Conservation (phyloP, 192 early-diverging fungal species). For the Entophlyctis luteolus region DNA sequence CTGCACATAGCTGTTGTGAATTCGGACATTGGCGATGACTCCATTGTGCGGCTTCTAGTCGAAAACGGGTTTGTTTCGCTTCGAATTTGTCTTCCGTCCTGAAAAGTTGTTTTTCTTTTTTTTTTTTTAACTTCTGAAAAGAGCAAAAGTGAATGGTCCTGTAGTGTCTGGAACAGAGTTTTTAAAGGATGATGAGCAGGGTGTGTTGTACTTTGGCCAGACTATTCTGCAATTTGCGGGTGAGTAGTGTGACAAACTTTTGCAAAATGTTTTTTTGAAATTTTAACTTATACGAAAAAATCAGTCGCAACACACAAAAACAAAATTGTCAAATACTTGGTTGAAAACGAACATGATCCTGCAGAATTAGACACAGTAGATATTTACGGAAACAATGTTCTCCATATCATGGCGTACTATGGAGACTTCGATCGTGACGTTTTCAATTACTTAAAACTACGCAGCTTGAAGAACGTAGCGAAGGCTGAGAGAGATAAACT, state of each 20-base stretch:
- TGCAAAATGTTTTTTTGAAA: too few relatives aligned
- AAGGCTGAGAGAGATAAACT: not conserved
- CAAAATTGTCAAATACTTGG: conserved; percentile 23
- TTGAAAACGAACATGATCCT: conserved; percentile 21
- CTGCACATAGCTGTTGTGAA: conserved; percentile 16
- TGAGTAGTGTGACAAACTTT: too few relatives aligned
- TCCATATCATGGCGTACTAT: conserved; percentile 30
- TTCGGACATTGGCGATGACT: not conserved
- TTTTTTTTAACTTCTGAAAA: too few relatives aligned
- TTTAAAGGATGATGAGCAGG: conserved; percentile 9
- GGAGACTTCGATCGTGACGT: conserved; percentile 17
- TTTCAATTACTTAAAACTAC: not conserved
- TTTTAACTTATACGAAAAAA: too few relatives aligned
- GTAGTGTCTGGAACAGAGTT: conserved; percentile 15
- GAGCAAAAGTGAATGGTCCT: conserved; percentile 21
- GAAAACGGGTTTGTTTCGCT: conserved; percentile 2
- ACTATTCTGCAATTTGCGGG: conserved; percentile 20
- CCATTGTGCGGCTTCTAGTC: not conserved
- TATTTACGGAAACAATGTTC: conserved; percentile 31
- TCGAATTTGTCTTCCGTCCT: not conserved
- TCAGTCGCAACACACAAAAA: conserved; percentile 9
- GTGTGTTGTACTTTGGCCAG: conserved; percentile 12
- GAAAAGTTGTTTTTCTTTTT: not conserved
- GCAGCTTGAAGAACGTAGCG: not conserved
- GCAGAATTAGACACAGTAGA: conserved; percentile 18